Evolutionary conservation across 2,329 filamentous ascomycete genomes (phyloP).

Genomic region (Aspergillus neotritici): DNA sequence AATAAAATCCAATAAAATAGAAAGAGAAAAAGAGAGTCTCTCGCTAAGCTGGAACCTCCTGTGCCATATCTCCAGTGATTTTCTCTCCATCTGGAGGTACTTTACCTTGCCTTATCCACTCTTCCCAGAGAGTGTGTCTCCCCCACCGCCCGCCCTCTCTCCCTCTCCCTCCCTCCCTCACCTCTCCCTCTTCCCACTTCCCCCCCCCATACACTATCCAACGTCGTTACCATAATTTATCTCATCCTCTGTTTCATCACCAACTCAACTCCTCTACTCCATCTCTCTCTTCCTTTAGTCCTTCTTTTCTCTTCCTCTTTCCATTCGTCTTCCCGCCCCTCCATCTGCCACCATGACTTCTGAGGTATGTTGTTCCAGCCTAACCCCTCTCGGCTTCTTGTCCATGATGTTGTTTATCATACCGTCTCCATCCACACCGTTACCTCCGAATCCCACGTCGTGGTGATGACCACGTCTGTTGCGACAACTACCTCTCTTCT

Average conservation of each 20-base stretch:
- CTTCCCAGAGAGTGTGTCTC: conserved; percentile 7
- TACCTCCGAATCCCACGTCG: no score
- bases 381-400: conserved; percentile 29
- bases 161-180: conserved; percentile 3
- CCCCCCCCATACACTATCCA: conserved; percentile 9
- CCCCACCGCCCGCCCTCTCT: conserved; percentile 7
- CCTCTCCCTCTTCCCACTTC: conserved; percentile 7
- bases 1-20: no score
- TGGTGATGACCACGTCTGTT: not conserved
- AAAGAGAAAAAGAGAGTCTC: no score
- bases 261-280: conserved; percentile 20
- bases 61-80: not conserved
- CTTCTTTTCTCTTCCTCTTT: conserved; percentile 5
- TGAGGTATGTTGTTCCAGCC: conserved; percentile 51
- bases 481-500: conserved; percentile 2
- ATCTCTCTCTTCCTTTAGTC: conserved; percentile 16
- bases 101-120: conserved; percentile 5
- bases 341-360: conserved; percentile 51
- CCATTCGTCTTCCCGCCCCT: conserved; percentile 9
- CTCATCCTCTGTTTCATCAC: conserved; percentile 14
- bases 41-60: no score
- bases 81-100: conserved; percentile 1
- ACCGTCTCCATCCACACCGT: conserved; percentile 9
- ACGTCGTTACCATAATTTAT: not conserved
- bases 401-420: conserved; percentile 2